Conservation (phyloP, 1,139 yeast genomes). For the Trichomonascaceae sp. region DNA sequence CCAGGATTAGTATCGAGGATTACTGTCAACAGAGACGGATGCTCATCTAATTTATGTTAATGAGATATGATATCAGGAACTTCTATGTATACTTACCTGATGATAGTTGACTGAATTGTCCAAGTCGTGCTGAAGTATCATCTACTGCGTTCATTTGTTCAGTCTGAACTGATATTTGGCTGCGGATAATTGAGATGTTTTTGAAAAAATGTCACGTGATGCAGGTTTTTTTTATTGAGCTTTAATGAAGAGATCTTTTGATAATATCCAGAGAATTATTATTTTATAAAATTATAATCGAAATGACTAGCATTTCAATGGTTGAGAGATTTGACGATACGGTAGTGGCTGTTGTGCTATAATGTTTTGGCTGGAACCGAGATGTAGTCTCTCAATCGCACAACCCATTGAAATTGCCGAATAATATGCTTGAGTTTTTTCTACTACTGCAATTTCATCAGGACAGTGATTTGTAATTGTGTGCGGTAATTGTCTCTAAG, state of each 20-base stretch:
- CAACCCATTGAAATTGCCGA: no score
- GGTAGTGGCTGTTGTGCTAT: background rate
- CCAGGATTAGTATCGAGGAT: slow-evolving; percentile 72
- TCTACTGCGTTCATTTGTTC: slow-evolving; percentile 35
- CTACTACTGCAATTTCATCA: no score
- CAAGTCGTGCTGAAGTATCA: slow-evolving; percentile 33
- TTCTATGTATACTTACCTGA: slow-evolving; percentile 7
- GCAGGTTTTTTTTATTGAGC: no score
- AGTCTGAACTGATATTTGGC: background rate
- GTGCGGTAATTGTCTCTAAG: no score
- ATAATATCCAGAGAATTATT: background rate
- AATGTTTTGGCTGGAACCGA: no score
- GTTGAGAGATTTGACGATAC: background rate
- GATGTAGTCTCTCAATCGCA: no score
- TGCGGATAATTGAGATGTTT: background rate
- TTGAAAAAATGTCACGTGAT: background rate
- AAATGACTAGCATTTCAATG: background rate
- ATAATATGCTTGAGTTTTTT: no score
- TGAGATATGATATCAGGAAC: background rate
- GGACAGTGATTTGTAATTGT: no score
- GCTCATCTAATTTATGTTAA: slow-evolving; percentile 43
- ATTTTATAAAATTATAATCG: no score
- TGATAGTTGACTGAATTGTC: slow-evolving; percentile 13
- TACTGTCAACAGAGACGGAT: slow-evolving; percentile 75
- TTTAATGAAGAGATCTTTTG: no score